phyloP scores from a whole-genome alignment of 768 basidiomycete genomes.

The Lentinula lateritia region DNA sequence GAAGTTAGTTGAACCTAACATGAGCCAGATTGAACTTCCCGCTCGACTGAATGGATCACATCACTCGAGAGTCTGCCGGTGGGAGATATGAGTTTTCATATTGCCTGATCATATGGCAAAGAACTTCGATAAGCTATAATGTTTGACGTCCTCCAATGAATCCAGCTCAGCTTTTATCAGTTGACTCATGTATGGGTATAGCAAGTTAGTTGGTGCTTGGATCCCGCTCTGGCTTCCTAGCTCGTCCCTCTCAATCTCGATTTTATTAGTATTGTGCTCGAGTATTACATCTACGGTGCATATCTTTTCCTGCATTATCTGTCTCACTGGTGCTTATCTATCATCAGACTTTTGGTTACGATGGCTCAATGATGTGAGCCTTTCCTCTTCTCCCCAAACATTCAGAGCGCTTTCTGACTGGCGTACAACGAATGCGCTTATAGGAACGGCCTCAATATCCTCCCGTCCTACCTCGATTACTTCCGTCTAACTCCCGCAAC shows the following conservation, averaged over 20 bases:
- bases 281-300: conserved; percentile 4
- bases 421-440: neutral
- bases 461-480: conserved; percentile 14
- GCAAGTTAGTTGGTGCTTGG: conserved; percentile 1
- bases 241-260: neutral
- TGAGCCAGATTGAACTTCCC: too few relatives aligned
- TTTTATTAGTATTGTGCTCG: conserved; percentile 3
- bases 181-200: conserved; percentile 1
- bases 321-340: neutral
- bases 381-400: neutral
- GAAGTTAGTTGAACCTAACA: too few relatives aligned
- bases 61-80: too few relatives aligned
- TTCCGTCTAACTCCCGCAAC: conserved; percentile 11
- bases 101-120: too few relatives aligned
- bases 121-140: too few relatives aligned
- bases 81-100: too few relatives aligned
- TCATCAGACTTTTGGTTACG: conserved; percentile 3
- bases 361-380: conserved; percentile 6
- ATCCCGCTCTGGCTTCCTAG: conserved; percentile 2
- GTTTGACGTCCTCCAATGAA: neutral
- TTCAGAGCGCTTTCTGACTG: neutral
- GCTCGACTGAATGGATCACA: too few relatives aligned
- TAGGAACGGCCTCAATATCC: conserved; percentile 17
- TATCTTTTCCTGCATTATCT: neutral
- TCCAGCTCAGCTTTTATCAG: neutral